Evolutionary conservation across 345 rosid species (phyloP), one percentile per base, ranked within the genome.

Genomic region (Streptanthus diversifolius): DNA sequence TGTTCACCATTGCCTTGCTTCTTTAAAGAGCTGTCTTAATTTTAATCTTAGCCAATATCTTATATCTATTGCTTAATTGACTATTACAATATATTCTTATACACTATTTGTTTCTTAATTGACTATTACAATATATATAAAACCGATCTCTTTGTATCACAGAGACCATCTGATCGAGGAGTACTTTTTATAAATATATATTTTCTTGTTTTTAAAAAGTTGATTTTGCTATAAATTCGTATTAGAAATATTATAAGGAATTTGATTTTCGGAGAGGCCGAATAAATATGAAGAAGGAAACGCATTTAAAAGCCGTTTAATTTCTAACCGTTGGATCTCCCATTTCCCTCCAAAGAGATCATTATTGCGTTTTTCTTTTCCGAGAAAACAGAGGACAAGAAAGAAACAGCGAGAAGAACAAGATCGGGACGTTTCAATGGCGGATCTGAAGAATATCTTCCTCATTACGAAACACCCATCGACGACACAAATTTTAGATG

Each of bases 401-500:
- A 45, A 58, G 19, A 45, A 71, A n/a, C 39, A 37, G 54, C 45
- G 67, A 51, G 19, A 12, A 18, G 55, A 63, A 51, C 21, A 37
- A 70, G 74, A 15, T 8, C 36, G 22, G 43, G 30, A 49, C 45
- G 21, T 49, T n/a, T 32, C 71, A 76, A 76, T 76, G 80, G 75
- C 75, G 71, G 53, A 69, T 70, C 45, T 63, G 9, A 76, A 76
- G 75, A 70, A 36, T 8, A 53, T 76, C 45, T 52, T 76, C 54
- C 45, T 63, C 53, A 27, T 63, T 61, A 76, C 71, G 59, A 63
- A 62, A 63, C 65, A 70, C 40, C 68, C 55, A 53, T 78, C 83
- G 76, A 77, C 71, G 39, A 78, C 79, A 55, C 84, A 80, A 25
- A 72, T 82, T 37, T 37, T 71, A 30, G 85, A 81, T 30, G 75